Base-by-base conservation (phyloP, 148 eudicot species). In the Camellia granthamiana region DNA sequence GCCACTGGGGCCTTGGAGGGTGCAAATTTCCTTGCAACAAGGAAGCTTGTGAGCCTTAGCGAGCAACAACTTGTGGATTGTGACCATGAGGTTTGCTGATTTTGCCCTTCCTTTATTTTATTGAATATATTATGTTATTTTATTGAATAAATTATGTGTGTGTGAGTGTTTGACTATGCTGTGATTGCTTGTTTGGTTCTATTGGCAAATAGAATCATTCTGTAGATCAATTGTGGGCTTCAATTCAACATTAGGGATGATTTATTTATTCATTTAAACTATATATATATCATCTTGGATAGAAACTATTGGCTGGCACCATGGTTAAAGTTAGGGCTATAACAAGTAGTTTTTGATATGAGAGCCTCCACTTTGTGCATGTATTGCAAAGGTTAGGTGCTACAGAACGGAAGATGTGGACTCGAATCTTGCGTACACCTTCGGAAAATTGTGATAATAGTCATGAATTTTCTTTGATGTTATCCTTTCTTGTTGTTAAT, bases 21-120 rank as follows among this genome's bases (percentile, higher is more conserved):
- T 68, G 97, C 97, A 0, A 85, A 93, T 82, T 95, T 78, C 77
- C 89, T 95, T 43, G 91, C 97, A 1, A 95, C 97, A 3, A 97
- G 97, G 71, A 89, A 93, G 71, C 94, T 95, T 54, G 99, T 67
- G 83, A 95, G 93, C 88, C 89, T 95, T 14, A 95, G 99, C 74
- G 99, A 95, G 87, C 99, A 95, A 74, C 99, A 95, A 77, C 97
- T 95, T 76, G 84, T 95, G 49, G 99, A 95, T 79, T 95, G 99
- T 84, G 99, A 95, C 82, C 97, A 90, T 47, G 97, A 93, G 99
- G 99, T 95, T 79, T 74, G 88, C 38, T 51, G 16, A 6, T 38
- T 16, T 55, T 59, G 21, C 54, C 80, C 18, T 41, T 5, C 3
- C 14, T 18, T 76, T 42, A 18, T 61, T 55, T 16, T 21, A 58